These are phyloP conservation scores for Ottelia alismoides DNA, from an alignment of 106 monocot species.

Conservation along the genomic window DNA sequence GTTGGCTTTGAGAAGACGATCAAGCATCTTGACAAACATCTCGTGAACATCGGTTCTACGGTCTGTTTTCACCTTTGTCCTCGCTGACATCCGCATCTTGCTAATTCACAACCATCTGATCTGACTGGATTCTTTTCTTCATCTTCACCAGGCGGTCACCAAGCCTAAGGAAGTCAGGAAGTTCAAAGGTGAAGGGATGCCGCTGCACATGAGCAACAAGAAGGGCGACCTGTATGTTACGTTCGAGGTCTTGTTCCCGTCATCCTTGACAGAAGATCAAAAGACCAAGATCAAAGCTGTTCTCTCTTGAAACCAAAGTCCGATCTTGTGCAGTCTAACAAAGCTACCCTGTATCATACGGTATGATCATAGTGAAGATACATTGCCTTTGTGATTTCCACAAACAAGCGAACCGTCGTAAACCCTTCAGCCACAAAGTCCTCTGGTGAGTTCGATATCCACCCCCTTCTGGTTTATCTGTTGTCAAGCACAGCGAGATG, in stretches of 20 bases:
- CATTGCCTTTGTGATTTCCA: too few relatives aligned
- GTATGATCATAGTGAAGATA: too few relatives aligned
- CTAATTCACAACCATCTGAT: not conserved
- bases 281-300: conserved; percentile 51
- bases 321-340: too few relatives aligned
- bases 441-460: too few relatives aligned
- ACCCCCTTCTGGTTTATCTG: too few relatives aligned
- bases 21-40: conserved; percentile 60
- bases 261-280: conserved; percentile 55
- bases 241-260: conserved; percentile 59
- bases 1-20: conserved; percentile 76
- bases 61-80: conserved; percentile 9
- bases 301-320: too few relatives aligned
- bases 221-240: conserved; percentile 57
- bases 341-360: too few relatives aligned
- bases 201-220: conserved; percentile 48
- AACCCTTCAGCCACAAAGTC: too few relatives aligned
- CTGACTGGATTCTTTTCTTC: conserved; percentile 10
- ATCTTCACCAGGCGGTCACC: too few relatives aligned
- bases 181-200: conserved; percentile 87
- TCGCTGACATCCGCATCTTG: not conserved
- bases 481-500: too few relatives aligned
- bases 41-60: conserved; percentile 58
- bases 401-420: too few relatives aligned
- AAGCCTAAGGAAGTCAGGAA: conserved; percentile 65